These are phyloP conservation scores for Clavariopsis aquatica DNA, from an alignment of 495 filamentous ascomycete genomes.

Conservation along the genomic window DNA sequence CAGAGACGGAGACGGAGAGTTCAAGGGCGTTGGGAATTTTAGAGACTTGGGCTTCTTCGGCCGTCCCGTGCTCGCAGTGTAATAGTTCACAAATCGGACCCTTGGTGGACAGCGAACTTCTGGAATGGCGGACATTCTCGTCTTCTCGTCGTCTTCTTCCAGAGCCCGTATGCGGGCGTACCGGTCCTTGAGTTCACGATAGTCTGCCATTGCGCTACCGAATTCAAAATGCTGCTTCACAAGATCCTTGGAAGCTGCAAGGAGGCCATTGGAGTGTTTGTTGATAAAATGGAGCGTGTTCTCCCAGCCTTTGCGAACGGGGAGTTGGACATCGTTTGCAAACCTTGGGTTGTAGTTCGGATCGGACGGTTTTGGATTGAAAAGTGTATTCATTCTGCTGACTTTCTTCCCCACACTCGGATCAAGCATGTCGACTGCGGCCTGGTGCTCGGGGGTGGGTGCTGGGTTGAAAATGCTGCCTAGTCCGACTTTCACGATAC, in stretches of 20 bases:
- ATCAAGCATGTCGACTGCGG: neutral
- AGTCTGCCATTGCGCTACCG: slow-evolving; percentile 77
- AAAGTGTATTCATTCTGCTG: slow-evolving; percentile 34
- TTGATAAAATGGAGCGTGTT: slow-evolving; percentile 74
- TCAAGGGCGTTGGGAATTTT: slow-evolving; percentile 17
- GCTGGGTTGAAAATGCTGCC: slow-evolving; percentile 71
- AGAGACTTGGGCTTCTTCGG: slow-evolving; percentile 52
- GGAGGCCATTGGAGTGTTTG: slow-evolving; percentile 71
- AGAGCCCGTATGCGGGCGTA: slow-evolving; percentile 66
- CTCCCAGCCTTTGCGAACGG: slow-evolving; percentile 64
- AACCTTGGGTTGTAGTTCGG: slow-evolving; percentile 74
- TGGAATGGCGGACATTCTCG: slow-evolving; percentile 30
- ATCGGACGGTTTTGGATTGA: slow-evolving; percentile 47
- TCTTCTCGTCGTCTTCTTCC: slow-evolving; percentile 64
- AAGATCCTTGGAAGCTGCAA: slow-evolving; percentile 68
- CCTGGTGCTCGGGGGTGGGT: slow-evolving; percentile 18
- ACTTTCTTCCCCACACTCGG: slow-evolving; percentile 28
- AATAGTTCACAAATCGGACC: slow-evolving; percentile 88
- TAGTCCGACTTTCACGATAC: slow-evolving; percentile 77
- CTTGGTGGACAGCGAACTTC: slow-evolving; percentile 30
- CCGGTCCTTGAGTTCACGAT: slow-evolving; percentile 64
- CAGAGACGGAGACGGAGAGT: neutral
- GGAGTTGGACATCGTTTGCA: slow-evolving; percentile 66
- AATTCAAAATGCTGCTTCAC: slow-evolving; percentile 81
- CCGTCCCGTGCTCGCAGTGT: slow-evolving; percentile 76